These are phyloP conservation scores for Scutellaria barbata DNA, from an alignment of 257 asterid genomes.

Conservation along the genomic window DNA sequence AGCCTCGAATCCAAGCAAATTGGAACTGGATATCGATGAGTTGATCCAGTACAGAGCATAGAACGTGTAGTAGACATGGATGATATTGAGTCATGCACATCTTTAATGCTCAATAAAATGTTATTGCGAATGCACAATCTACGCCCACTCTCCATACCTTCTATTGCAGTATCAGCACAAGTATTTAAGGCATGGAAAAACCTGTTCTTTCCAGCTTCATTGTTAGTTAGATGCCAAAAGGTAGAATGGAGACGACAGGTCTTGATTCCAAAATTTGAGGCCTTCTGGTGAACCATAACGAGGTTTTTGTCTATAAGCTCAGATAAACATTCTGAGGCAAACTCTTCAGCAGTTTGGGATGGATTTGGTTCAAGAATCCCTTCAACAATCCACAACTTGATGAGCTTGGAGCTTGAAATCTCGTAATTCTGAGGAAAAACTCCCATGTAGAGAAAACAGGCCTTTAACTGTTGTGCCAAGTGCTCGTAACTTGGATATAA, in stretches of 20 bases:
- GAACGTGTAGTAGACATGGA: conserved; percentile 4
- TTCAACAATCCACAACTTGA: conserved; percentile 10
- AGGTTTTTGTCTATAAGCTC: neutral
- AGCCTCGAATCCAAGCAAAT: neutral
- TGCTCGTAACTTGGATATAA: neutral
- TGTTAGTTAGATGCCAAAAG: conserved; percentile 5
- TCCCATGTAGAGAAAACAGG: conserved; percentile 38
- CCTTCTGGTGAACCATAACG: too few species aligned
- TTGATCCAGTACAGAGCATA: conserved; percentile 7
- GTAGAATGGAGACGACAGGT: conserved; percentile 6
- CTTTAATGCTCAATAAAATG: neutral
- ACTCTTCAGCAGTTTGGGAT: neutral
- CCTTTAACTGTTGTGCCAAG: neutral
- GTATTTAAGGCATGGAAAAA: neutral
- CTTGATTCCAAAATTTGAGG: neutral
- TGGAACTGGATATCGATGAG: conserved; percentile 21
- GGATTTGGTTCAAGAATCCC: conserved; percentile 10
- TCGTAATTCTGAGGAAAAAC: conserved; percentile 17
- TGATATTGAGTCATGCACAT: neutral
- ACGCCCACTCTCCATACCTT: neutral
- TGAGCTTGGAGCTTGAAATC: conserved; percentile 20
- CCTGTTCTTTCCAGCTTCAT: neutral
- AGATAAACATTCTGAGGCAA: neutral
- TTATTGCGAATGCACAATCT: conserved; percentile 17
- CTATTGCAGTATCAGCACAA: neutral